Percentiles rank a stretch among this genome's conserved stretches.
These are phyloP conservation scores for Fusarium oxysporum DNA, from an alignment of 2,329 filamentous ascomycete species.

Conservation along the genomic window DNA sequence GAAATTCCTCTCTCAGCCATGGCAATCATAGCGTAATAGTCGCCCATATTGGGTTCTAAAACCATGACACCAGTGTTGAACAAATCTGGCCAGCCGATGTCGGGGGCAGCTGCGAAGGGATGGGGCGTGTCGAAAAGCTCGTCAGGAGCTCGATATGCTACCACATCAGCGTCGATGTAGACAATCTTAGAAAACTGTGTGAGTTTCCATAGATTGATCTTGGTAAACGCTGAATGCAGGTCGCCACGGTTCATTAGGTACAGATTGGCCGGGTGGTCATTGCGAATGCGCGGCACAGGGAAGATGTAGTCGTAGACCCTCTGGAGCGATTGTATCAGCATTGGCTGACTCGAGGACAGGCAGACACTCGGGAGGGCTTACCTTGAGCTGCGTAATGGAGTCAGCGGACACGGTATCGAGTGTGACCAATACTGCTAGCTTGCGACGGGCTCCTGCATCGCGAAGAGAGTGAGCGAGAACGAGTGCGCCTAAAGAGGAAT, in stretches of 20 bases:
- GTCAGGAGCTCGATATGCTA: conserved; percentile 90
- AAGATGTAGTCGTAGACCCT: conserved; percentile 89
- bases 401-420: conserved; percentile 80
- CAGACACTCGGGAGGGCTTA: conserved; percentile 51
- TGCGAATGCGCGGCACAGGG: conserved; percentile 83
- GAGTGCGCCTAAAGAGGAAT: conserved; percentile 74
- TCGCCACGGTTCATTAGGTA: conserved; percentile 92
- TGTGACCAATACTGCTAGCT: conserved; percentile 86
- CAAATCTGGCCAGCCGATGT: conserved; percentile 97
- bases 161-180: conserved; percentile 93
- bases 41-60: conserved; percentile 84
- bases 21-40: conserved; percentile 86
- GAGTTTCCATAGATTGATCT: conserved; percentile 94
- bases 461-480: conserved; percentile 94
- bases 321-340: conserved; percentile 56
- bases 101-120: conserved; percentile 79
- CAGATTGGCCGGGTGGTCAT: conserved; percentile 82
- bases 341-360: not conserved
- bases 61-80: conserved; percentile 99
- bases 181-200: conserved; percentile 92
- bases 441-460: conserved; percentile 82
- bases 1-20: conserved; percentile 89
- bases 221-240: conserved; percentile 93
- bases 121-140: conserved; percentile 81
- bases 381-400: conserved; percentile 83